Base-by-base conservation (phyloP, 2,329 filamentous ascomycete species). In the Emergomyces africanus region DNA sequence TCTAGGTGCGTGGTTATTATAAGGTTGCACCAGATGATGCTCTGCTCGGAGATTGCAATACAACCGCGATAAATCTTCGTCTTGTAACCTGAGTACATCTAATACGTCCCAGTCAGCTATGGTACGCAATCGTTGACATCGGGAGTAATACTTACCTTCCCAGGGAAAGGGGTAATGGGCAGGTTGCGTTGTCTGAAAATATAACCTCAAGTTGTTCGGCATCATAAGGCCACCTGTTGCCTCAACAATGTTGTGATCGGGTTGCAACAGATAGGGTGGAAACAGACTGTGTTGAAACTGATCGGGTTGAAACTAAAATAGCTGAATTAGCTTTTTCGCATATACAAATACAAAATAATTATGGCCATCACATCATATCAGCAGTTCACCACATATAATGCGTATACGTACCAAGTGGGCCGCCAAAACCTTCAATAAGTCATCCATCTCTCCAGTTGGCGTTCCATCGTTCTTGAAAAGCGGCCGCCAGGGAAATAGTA, bases 141-240 rank as follows among this genome's bases (percentile, higher is more conserved):
- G 25, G 33, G 56, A 41, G n/a, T 14, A 57, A 35, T 49, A 15
- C 79, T 72, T 73, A 86, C 86, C 79, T 64, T 81, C 72, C 77
- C 89, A 90, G 1, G 83, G 84, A 68, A 89, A 86, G 2, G 79
- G 76, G 66, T 95, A 90, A 15, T 79, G 74, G 0, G 73, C 1
- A 90, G 70, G 56, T 79, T 79, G 35, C 60, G 87, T 87, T 58
- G 82, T 81, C 18, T 81, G 77, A 68, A 95, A 95, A 64, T 91
- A 89, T 54, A 80, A 78, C 15, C 82, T 79, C 76, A 96, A 81
- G 73, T 94, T 94, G 5, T 82, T 75, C 0, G 90, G 89, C 0
- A 86, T 83, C 41, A 95, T 79, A 39, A 81, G 86, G 55, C 81
- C 80, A 62, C n/a, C n/a, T n/a, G 80, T 82, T 0, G 87, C 86